Evolutionary conservation across 257 asterid species (phyloP).

Genomic region (Handroanthus guayacan): DNA sequence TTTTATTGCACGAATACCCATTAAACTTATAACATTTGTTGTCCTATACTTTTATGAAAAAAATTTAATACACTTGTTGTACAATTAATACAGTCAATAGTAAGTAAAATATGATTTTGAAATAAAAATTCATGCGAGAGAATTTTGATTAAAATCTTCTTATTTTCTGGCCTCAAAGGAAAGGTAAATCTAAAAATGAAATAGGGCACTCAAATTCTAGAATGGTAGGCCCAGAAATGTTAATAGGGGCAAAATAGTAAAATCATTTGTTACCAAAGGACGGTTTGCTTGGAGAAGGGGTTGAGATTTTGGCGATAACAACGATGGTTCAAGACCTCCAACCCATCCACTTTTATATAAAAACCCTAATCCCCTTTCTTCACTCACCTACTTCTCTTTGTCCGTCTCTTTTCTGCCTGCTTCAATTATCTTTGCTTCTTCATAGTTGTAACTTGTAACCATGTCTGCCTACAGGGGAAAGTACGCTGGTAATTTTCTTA

Average conservation of each 20-base stretch:
- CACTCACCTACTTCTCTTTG: not conserved
- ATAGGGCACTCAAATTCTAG: not conserved
- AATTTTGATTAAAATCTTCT: no score
- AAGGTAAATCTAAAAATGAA: no score
- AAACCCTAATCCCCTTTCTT: constrained; percentile 22
- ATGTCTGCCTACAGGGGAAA: constrained; percentile 90
- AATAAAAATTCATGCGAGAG: no score
- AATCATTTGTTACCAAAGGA: not conserved
- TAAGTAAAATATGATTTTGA: no score
- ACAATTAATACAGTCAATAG: no score
- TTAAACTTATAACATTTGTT: no score
- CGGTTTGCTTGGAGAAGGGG: constrained; percentile 62
- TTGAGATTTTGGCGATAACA: constrained; percentile 47
- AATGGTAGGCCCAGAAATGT: not conserved
- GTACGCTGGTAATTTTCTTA: constrained; percentile 65
- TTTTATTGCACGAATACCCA: no score
- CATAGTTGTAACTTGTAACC: not conserved
- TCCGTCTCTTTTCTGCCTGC: not conserved
- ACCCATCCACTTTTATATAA: constrained; percentile 32
- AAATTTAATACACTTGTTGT: no score
- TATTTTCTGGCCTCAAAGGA: not conserved
- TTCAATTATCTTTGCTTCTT: not conserved
- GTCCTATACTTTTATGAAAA: no score
- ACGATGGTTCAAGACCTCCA: constrained; percentile 29
- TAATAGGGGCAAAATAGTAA: constrained; percentile 34